Base-by-base conservation (phyloP, 495 filamentous ascomycete species). In the Polyplosphaeria fusca region DNA sequence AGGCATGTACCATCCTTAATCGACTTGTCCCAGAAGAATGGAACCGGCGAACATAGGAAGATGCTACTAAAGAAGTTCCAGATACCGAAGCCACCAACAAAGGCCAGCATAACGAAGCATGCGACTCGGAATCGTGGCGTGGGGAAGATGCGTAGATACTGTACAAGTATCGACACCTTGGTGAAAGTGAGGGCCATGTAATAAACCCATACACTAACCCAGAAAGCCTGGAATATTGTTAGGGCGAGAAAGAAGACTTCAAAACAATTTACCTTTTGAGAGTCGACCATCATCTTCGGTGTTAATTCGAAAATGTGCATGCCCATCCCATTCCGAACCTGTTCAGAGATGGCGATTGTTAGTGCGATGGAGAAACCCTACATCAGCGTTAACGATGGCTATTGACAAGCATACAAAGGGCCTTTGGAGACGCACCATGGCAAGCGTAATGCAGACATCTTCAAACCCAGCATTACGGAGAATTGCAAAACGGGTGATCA, bases 11-110 rank as follows among this genome's bases (percentile, higher is more conserved):
- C 73, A 0, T 38, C 48, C 2, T 41, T 18, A 18, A 57, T 27
- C 2, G 45, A 53, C 2, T 60, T 58, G 14, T 72, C 57, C 79
- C 79, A 82, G 52, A 64, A 68, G 38, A 55, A 63, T 2, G 35
- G 28, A 20, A 73, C 43, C 2, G 72, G 69, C 19, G 41, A 35
- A 50, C 72, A 75, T 13, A 55, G 22, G 40, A 71, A 71, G 47
- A 70, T 50, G 24, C 60, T 67, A 19, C 47, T 47, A 55, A 70
- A 65, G 51, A 71, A 52, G 12, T 65, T 62, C 67, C 61, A 65
- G 37, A 47, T 47, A 30, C 61, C 50, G 35, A 56, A 68, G 5
- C 52, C 25, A 9, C 27, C 32, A 13, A 68, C 61, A 3, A 70
- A 25, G 16, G 37, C 64, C 27, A 68, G 48, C 24, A 65, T 14